Evolutionary conservation across 225 moss, liverwort and hornwort genomes (phyloP), one percentile per base, ranked within the genome.

Genomic region (Marchantia paleacea): DNA sequence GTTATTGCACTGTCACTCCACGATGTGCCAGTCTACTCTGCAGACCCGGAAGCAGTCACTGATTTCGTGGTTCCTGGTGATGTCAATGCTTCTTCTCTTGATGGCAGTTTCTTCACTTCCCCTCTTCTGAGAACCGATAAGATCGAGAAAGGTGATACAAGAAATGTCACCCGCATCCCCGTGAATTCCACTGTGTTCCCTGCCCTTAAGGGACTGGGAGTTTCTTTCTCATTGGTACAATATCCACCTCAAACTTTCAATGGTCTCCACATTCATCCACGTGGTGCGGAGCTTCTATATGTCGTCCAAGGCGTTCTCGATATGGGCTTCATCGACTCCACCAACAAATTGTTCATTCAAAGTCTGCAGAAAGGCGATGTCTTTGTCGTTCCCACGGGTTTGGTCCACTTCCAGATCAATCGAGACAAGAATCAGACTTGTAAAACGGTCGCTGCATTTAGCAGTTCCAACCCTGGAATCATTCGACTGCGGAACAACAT

Each of bases 331-430:
- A 55, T 79, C 13, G 72, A 78, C 72, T 0, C 69, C n/a, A 78
- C 52, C 58, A 73, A 79, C 72, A 79, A 79, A 70, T 48, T 83
- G 16, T 83, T 55, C 72, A 62, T 39, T 11, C 49, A 57, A 13
- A 83, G 47, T 25, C n/a, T 83, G 25, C 12, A 63, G 20, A 0
- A 11, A 14, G 83, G 78, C 14, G 83, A 83, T 72, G 8, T 78
- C 24, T 83, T 83, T 25, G 78, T 83, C 57, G 62, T 79, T 22
- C 77, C 77, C 48, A 49, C 14, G 39, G 77, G 77, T 24, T 19
- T 78, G 31, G 77, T 64, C 20, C 77, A 78, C 28, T 64, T 31
- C 77, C 77, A 77, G 47, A 60, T 76, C 55, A 76, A 76, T 29
- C 14, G 22, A 3, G 29, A 76, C 58, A 76, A 22, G 20, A 63